Conservation (phyloP, 2,329 filamentous ascomycete species). For the Phyllosticta ampelicida region DNA sequence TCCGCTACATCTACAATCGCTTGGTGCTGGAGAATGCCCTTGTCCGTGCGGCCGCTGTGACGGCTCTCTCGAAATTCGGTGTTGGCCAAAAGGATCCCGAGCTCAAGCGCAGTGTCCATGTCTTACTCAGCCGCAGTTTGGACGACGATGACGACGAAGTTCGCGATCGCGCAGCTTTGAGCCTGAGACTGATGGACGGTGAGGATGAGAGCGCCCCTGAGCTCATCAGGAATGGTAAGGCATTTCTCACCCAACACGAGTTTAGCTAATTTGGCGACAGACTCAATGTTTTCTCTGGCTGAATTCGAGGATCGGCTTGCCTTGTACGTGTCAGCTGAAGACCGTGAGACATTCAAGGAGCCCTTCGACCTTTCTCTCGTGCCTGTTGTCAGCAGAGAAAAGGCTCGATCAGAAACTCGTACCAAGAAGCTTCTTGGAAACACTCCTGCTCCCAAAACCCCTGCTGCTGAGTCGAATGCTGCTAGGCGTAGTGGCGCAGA, state of each 20-base stretch:
- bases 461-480: constrained; percentile 69
- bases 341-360: constrained; percentile 70
- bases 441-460: constrained; percentile 87
- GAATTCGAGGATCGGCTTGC: constrained; percentile 96
- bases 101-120: constrained; percentile 89
- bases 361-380: constrained; percentile 89
- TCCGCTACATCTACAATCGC: constrained; percentile 98
- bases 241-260: background rate
- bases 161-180: constrained; percentile 85
- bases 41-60: constrained; percentile 88
- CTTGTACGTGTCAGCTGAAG: constrained; percentile 90
- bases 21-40: constrained; percentile 96
- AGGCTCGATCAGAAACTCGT: constrained; percentile 90
- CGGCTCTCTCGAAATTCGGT: constrained; percentile 91
- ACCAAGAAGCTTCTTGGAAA: constrained; percentile 94
- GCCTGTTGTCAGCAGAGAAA: constrained; percentile 86
- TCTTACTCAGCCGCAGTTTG: constrained; percentile 83
- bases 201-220: constrained; percentile 75
- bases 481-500: constrained; percentile 58
- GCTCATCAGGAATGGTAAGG: constrained; percentile 84
- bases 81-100: constrained; percentile 94
- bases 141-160: constrained; percentile 98
- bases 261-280: constrained; percentile 32
- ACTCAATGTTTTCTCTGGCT: constrained; percentile 89
- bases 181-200: constrained; percentile 82